A percentile compares a stretch with the other conserved stretches of the same genome.
Conservation (phyloP, 108 stramenopile genomes). For the Bacterosira constricta region DNA sequence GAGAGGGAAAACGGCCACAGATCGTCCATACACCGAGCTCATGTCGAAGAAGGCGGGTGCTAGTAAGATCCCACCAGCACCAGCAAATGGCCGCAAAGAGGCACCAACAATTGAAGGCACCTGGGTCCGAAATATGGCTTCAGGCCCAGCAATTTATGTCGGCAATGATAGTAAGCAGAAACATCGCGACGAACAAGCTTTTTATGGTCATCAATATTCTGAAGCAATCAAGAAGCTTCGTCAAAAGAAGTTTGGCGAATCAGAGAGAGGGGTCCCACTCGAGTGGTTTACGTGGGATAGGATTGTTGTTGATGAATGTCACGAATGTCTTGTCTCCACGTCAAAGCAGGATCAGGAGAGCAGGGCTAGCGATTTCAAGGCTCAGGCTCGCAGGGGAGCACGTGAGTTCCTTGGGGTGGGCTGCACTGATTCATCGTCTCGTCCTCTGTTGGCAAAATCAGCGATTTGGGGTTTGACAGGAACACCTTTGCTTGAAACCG, state of each 20-base stretch:
- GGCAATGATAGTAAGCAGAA: conserved; percentile 49
- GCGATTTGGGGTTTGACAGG: conserved; percentile 73
- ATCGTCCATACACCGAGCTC: conserved; percentile 54
- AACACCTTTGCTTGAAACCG: conserved; percentile 70
- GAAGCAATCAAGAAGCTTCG: conserved; percentile 35
- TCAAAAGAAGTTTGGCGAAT: conserved; percentile 5
- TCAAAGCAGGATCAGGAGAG: conserved; percentile 19
- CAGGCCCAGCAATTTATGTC: conserved; percentile 60
- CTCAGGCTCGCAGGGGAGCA: conserved; percentile 36
- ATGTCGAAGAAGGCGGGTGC: conserved; percentile 45
- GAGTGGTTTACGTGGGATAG: conserved; percentile 61
- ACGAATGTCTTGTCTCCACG: conserved; percentile 26
- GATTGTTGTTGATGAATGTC: conserved; percentile 62
- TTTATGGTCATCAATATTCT: conserved; percentile 16
- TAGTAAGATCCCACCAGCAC: conserved; percentile 48
- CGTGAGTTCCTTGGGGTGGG: conserved; percentile 69
- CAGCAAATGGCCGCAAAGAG: conserved; percentile 48
- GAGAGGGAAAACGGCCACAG: conserved; percentile 15
- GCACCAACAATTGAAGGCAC: conserved; percentile 62
- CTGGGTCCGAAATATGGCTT: conserved; percentile 60
- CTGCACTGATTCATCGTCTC: conserved; percentile 43
- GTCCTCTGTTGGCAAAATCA: conserved; percentile 52
- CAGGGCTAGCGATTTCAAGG: conserved; percentile 29
- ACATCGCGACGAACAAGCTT: conserved; percentile 27
- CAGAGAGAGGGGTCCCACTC: conserved; percentile 40